Evolutionary conservation across 1,284 basidiomycete genomes (phyloP), one percentile per base, ranked within the genome.

Genomic region (Tylopilus sp.): DNA sequence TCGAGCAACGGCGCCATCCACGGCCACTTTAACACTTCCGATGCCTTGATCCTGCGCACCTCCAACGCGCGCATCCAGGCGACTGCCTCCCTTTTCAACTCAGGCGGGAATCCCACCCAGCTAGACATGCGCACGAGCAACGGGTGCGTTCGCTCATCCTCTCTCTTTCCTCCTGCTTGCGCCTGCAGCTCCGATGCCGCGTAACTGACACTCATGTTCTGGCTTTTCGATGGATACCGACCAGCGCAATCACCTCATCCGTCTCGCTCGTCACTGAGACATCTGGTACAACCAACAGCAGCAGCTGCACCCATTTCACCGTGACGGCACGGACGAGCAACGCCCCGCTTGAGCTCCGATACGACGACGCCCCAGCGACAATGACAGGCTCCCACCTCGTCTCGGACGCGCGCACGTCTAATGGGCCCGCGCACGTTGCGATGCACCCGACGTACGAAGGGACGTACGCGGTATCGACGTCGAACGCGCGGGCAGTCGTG

Each of bases 361-460:
- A 77, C 42, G 55, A 65, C 1, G 61, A 66, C 1, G 59, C 67
- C 31, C 31, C 31, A 7, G n/a, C 28, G 28, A 3, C 28, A 9
- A 8, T 76, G 0, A 15, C 62, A 1, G 53, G 60, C 13, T 60
- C 69, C 0, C 54, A 44, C 7, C 66, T 78, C 18, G 49, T 40
- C 2, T 59, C 75, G 11, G 51, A 59, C 1, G 72, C 56, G 13
- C 55, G 52, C 15, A 74, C 74, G 1, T 61, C 70, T 4, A 79
- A 79, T 39, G 51, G 61, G 0, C 55, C 56, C 0, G 71, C 68
- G 10, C 46, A 35, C 3, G 67, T 77, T 12, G 56, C 48, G 19
- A 57, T 79, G 41, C 68, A 73, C 23, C 61, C 69, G 2, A 57
- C 71, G 1, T 79, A 64, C 42, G 73, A 79, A 51, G 77, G 77